Conservation (phyloP, 129 eudicot genomes). For the Tagetes patula region DNA sequence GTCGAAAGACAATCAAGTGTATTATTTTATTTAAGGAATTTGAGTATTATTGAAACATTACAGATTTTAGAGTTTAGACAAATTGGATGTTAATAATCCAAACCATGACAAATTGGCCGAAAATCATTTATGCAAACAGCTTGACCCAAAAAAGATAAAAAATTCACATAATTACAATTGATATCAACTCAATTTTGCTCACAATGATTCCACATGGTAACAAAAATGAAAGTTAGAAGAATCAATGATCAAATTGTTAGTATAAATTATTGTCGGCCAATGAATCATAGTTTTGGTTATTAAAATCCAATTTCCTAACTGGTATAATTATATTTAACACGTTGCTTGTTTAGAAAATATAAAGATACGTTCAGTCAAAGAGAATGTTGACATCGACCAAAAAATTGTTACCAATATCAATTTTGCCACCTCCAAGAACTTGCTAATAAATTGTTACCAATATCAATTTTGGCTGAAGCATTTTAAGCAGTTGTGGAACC, state of each 20-base stretch:
- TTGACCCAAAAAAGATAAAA: no score
- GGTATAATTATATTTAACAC: neutral
- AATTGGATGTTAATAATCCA: no score
- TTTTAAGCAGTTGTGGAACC: slow-evolving; percentile 55
- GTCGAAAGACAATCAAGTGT: neutral
- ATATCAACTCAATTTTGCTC: no score
- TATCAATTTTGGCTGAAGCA: slow-evolving; percentile 62
- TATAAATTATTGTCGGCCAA: neutral
- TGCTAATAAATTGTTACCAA: slow-evolving; percentile 44
- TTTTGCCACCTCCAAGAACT: neutral
- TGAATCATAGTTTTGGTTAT: neutral
- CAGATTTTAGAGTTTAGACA: no score
- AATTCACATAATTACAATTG: no score
- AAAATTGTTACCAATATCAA: slow-evolving; percentile 51
- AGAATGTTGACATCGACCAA: neutral
- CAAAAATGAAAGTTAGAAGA: no score
- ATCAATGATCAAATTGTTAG: no score
- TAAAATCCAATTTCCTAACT: neutral
- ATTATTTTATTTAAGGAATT: neutral
- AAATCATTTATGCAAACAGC: no score
- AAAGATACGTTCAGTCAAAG: neutral
- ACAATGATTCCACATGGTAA: no score
- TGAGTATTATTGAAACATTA: neutral
- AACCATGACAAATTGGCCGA: no score
- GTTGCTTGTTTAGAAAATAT: neutral